phyloP scores from a whole-genome alignment of 2,329 filamentous ascomycete species.

The Pseudogymnoascus sp. region DNA sequence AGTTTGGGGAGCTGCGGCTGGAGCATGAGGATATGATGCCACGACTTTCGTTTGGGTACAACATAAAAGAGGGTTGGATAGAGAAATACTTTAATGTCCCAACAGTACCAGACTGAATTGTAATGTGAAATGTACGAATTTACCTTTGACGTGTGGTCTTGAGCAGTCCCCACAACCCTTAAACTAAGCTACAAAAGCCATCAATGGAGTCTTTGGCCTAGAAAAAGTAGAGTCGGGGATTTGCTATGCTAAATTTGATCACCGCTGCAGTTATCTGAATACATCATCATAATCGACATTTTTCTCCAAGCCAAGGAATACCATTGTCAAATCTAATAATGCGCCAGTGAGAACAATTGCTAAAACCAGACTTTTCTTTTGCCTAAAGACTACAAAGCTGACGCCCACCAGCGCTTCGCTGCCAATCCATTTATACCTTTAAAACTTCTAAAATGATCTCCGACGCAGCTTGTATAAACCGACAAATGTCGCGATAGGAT shows the following conservation, averaged over 20 bases:
- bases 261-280: background rate
- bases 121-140: background rate
- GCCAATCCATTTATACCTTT: background rate
- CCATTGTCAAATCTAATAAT: background rate
- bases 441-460: background rate
- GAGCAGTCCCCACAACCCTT: no score
- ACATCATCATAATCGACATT: no score
- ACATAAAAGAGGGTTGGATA: background rate
- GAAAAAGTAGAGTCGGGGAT: background rate
- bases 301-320: background rate
- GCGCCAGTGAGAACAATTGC: background rate
- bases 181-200: no score
- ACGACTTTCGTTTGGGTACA: slow-evolving; percentile 9
- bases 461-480: background rate
- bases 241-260: background rate
- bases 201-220: background rate
- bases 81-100: slow-evolving; percentile 6
- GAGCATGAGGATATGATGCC: slow-evolving; percentile 8
- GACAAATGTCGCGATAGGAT: background rate
- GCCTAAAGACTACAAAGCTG: background rate
- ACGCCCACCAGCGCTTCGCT: background rate
- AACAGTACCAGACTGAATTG: background rate
- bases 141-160: no score
- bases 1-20: background rate
- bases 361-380: background rate